Conservation (phyloP, 169 alveolate genomes). For the Plasmodium yoelii region DNA sequence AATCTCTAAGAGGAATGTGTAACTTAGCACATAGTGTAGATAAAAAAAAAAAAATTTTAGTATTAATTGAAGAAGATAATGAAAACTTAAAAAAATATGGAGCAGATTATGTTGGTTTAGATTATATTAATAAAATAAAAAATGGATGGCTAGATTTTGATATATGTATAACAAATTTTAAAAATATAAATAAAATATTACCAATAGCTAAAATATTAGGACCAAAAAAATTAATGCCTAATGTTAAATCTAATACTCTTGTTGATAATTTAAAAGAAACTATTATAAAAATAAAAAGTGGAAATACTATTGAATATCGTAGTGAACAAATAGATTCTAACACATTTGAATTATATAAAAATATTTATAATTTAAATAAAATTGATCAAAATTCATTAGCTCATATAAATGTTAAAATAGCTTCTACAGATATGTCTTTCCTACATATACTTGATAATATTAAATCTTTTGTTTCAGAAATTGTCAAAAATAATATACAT, state of each 20-base stretch:
- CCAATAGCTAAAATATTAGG: constrained; percentile 93
- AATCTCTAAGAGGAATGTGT: constrained; percentile 72
- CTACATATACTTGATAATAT: constrained; percentile 51
- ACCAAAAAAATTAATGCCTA: constrained; percentile 95
- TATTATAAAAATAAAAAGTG: constrained; percentile 78
- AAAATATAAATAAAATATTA: constrained; percentile 88
- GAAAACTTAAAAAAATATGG: constrained; percentile 70
- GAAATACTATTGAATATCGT: constrained; percentile 82
- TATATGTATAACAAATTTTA: constrained; percentile 87
- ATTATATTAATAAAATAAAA: constrained; percentile 81
- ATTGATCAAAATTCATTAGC: constrained; percentile 41
- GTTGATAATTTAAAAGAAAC: constrained; percentile 79
- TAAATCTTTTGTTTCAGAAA: constrained; percentile 33
- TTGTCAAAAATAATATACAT: constrained; percentile 50
- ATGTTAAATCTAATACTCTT: constrained; percentile 89
- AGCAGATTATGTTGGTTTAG: constrained; percentile 85
- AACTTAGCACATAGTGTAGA: constrained; percentile 57
- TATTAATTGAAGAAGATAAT: constrained; percentile 48
- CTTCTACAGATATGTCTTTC: constrained; percentile 34
- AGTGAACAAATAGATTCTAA: constrained; percentile 74
- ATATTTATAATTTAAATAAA: constrained; percentile 28
- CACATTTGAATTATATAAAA: constrained; percentile 31
- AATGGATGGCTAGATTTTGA: constrained; percentile 92
- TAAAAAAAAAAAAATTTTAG: constrained; percentile 54
- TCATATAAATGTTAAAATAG: constrained; percentile 35